phyloP scores from a whole-genome alignment of 2,329 filamentous ascomycete species.

The Tolypocladium capitatum region DNA sequence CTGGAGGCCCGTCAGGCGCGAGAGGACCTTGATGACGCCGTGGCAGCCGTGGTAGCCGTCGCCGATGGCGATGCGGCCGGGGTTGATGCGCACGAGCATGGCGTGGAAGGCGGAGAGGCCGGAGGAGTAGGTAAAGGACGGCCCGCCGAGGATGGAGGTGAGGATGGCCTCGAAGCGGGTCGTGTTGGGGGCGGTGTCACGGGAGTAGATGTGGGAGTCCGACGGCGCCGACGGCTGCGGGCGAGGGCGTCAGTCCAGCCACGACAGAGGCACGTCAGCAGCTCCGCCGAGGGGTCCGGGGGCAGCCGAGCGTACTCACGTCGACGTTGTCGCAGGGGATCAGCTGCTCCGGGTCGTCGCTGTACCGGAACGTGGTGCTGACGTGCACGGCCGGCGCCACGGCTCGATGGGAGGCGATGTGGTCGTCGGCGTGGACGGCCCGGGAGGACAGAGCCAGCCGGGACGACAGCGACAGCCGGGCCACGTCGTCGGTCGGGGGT shows the following conservation, averaged over 20 bases:
- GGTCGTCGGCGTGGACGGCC: conserved; percentile 73
- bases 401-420: conserved; percentile 58
- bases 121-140: conserved; percentile 64
- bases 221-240: conserved; percentile 32
- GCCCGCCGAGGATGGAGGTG: conserved; percentile 55
- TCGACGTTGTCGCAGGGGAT: conserved; percentile 35
- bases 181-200: conserved; percentile 63
- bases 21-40: conserved; percentile 62
- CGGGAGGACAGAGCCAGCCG: conserved; percentile 46
- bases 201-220: conserved; percentile 72
- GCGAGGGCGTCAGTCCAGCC: background rate
- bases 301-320: conserved; percentile 28
- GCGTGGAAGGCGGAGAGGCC: conserved; percentile 85
- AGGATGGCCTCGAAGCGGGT: conserved; percentile 79
- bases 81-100: conserved; percentile 71
- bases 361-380: conserved; percentile 83
- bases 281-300: background rate
- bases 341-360: conserved; percentile 53
- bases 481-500: conserved; percentile 2
- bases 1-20: conserved; percentile 62
- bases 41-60: conserved; percentile 91
- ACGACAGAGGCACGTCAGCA: background rate
- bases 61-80: conserved; percentile 68
- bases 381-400: conserved; percentile 84
- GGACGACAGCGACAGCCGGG: conserved; percentile 33